These are phyloP conservation scores for Trypanosoma lewisi DNA, from an alignment of 208 protist species.

Conservation along the genomic window DNA sequence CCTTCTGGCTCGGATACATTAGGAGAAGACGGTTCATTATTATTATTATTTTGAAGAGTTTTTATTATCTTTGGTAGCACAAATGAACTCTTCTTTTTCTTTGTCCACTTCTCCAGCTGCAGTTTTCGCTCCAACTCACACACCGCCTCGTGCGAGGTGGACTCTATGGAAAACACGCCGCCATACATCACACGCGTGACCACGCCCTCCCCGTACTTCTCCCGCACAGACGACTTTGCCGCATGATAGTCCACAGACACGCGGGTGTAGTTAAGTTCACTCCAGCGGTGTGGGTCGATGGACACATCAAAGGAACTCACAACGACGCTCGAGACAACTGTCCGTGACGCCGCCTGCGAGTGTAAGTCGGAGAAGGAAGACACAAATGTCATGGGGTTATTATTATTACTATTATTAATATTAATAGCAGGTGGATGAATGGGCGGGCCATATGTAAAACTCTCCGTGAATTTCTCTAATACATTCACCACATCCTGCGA, in stretches of 20 bases:
- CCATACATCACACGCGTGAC: slow-evolving; percentile 90
- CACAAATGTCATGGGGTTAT: not conserved
- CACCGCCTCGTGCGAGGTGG: slow-evolving; percentile 34
- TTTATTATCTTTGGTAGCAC: not conserved
- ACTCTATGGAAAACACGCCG: slow-evolving; percentile 67
- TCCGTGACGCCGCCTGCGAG: not conserved
- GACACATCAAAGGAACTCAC: slow-evolving; percentile 70
- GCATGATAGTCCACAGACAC: slow-evolving; percentile 30
- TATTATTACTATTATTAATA: not conserved
- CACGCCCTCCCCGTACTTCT: slow-evolving; percentile 68
- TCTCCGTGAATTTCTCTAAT: not conserved
- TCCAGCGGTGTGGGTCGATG: slow-evolving; percentile 73
- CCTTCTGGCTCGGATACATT: not conserved
- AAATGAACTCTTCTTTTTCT: not conserved
- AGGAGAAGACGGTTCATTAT: not conserved
- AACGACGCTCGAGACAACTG: slow-evolving; percentile 23
- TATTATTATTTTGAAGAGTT: not conserved
- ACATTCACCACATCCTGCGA: not conserved
- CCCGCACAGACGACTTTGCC: slow-evolving; percentile 21
- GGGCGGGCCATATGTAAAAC: not conserved
- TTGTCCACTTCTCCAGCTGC: not conserved
- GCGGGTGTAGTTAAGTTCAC: slow-evolving; percentile 44
- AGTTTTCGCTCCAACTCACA: slow-evolving; percentile 46
- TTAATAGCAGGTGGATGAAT: not conserved
- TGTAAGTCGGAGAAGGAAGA: not conserved